Base-by-base conservation (phyloP, 495 filamentous ascomycete species). In the Letharia lupina region DNA sequence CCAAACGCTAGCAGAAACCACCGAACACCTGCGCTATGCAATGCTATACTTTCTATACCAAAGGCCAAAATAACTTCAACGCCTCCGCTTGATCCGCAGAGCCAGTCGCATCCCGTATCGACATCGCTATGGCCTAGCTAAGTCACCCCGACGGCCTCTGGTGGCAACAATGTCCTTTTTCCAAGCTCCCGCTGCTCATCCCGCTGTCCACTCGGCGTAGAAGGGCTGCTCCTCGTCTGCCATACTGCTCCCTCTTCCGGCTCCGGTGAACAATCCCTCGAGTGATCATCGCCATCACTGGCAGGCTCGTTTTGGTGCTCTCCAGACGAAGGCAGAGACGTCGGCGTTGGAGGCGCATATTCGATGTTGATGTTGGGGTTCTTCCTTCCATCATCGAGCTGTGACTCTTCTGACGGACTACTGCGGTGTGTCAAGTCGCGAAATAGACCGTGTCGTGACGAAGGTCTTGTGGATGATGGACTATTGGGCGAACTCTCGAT, bases 331-430 rank as follows among this genome's bases (percentile, higher is more conserved):
- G 47, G 23, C 8, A 64, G 33, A 5, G 52, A 70, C 15, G 47
- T 66, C 70, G 61, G 81, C 28, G 81, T 85, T 31, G 80, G 80
- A 20, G 82, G 82, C 23, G 76, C 70, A 69, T 80, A 81, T 4
- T 74, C 73, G 47, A 77, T 71, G 0, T 71, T 73, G 47, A 77
- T 71, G 0, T 72, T 73, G 23, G 82, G 79, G 59, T 77, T 82
- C 45, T 73, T 63, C 7, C 63, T 63, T 9, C 71, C 68, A 57
- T 75, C 77, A n/a, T 31, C 76, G 75, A 3, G 77, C 78, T 64
- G 65, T 9, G 68, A 63, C 80, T 77, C 60, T 78, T 74, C 58
- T 69, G 73, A 70, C 79, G 80, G 59, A 39, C 56, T 54, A 5
- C 63, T 62, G 44, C 62, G 64, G 47, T 68, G 59, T 39, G 44